phyloP scores from a whole-genome alignment of 176 grass and related monocot genomes.

The Hsuehochloa calcarea region DNA sequence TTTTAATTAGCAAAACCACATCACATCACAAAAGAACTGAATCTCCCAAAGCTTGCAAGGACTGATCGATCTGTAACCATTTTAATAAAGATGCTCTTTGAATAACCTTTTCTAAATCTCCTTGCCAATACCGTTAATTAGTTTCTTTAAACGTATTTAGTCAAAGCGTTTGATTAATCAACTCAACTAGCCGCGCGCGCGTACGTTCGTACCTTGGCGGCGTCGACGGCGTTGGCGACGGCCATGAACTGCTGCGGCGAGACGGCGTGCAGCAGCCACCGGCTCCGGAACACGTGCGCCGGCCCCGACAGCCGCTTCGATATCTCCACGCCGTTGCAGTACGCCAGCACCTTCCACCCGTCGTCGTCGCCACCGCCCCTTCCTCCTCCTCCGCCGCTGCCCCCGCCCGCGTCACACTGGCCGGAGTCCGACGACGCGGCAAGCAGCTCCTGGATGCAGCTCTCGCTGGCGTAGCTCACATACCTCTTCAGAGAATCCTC shows the following conservation, averaged over 20 bases:
- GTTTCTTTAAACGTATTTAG: background rate
- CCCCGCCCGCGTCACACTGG: background rate
- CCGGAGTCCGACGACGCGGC: constrained; percentile 81
- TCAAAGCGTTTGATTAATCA: background rate
- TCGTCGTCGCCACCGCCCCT: constrained; percentile 17
- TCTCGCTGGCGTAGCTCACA: constrained; percentile 89
- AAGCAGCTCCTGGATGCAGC: constrained; percentile 96
- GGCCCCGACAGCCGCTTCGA: constrained; percentile 58
- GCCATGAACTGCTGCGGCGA: constrained; percentile 89
- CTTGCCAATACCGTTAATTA: background rate
- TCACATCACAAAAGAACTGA: background rate
- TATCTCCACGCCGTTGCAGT: constrained; percentile 91
- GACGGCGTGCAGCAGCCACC: constrained; percentile 78
- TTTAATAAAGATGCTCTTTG: background rate
- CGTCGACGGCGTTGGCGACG: constrained; percentile 88
- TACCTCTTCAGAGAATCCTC: constrained; percentile 89
- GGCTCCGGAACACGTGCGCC: constrained; percentile 75
- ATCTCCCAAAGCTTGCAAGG: background rate
- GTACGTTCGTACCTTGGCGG: constrained; percentile 64
- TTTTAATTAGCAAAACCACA: background rate
- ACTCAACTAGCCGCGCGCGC: background rate
- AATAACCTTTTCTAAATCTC: background rate
- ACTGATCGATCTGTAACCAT: background rate
- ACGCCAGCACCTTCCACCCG: constrained; percentile 84
- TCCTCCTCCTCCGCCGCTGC: background rate